phyloP scores from a whole-genome alignment of 495 filamentous ascomycete species.

The Jackrogersella minutella region DNA sequence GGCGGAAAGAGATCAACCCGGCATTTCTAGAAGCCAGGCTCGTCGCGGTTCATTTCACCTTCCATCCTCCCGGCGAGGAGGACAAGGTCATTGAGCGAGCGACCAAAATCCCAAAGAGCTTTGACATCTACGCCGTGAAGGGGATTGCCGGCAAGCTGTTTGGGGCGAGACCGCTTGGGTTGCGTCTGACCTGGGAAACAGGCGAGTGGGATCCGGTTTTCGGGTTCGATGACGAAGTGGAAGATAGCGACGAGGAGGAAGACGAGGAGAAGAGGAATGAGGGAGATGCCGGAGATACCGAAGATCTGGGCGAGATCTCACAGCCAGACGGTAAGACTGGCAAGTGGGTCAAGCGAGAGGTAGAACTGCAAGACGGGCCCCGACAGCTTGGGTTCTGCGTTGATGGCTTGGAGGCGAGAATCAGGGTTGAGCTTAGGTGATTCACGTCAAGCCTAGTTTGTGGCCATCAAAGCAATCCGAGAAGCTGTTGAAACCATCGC shows the following conservation, averaged over 20 bases:
- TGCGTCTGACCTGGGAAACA: slow-evolving; percentile 80
- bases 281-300: slow-evolving; percentile 14
- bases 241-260: slow-evolving; percentile 64
- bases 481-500: background rate
- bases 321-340: slow-evolving; percentile 43
- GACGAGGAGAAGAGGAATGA: slow-evolving; percentile 48
- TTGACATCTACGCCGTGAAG: slow-evolving; percentile 82
- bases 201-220: slow-evolving; percentile 82
- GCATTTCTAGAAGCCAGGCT: slow-evolving; percentile 77
- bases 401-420: slow-evolving; percentile 70
- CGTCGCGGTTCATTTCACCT: slow-evolving; percentile 68
- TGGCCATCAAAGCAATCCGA: background rate
- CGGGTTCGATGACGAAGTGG: slow-evolving; percentile 67
- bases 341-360: slow-evolving; percentile 74
- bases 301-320: slow-evolving; percentile 19
- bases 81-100: slow-evolving; percentile 26
- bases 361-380: slow-evolving; percentile 82
- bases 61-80: slow-evolving; percentile 40
- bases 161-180: slow-evolving; percentile 64
- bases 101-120: slow-evolving; percentile 74
- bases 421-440: slow-evolving; percentile 68
- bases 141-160: slow-evolving; percentile 78
- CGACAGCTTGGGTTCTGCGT: slow-evolving; percentile 83
- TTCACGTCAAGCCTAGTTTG: background rate
- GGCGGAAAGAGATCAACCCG: slow-evolving; percentile 63